Evolutionary conservation across 305 asterid species (phyloP).

Genomic region (Fraxinus velutina): DNA sequence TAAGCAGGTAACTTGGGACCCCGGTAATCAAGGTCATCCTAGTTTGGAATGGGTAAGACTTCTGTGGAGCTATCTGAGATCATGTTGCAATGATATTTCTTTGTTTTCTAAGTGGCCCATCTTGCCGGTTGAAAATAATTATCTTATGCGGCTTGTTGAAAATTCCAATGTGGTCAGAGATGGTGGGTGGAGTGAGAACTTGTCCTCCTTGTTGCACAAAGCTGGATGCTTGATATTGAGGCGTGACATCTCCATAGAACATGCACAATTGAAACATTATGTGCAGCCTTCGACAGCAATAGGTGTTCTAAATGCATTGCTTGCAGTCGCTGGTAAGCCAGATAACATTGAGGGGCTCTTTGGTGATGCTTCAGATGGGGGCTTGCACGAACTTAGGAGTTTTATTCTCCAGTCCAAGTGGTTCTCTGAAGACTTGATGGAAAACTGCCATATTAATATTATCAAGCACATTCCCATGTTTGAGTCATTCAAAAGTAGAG

Average conservation of each 20-base stretch:
- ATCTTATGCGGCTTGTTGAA: conserved; percentile 69
- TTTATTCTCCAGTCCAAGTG: conserved; percentile 93
- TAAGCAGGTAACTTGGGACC: conserved; percentile 76
- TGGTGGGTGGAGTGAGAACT: conserved; percentile 97
- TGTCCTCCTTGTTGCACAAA: conserved; percentile 62
- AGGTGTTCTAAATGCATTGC: conserved; percentile 74
- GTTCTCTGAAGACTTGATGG: conserved; percentile 66
- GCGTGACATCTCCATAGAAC: conserved; percentile 72
- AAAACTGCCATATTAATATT: conserved; percentile 48
- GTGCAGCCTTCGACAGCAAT: conserved; percentile 80
- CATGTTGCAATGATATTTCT: conserved; percentile 78
- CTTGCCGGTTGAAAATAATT: conserved; percentile 76
- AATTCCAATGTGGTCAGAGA: conserved; percentile 84
- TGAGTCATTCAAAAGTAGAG: conserved; percentile 82
- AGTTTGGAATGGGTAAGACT: conserved; percentile 74
- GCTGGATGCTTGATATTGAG: conserved; percentile 82
- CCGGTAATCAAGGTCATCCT: conserved; percentile 73
- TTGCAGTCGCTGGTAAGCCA: conserved; percentile 52
- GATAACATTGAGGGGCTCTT: conserved; percentile 64
- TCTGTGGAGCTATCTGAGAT: conserved; percentile 80
- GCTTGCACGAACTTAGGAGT: conserved; percentile 79
- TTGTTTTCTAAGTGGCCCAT: conserved; percentile 90
- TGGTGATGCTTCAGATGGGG: conserved; percentile 70
- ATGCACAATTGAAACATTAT: conserved; percentile 58
- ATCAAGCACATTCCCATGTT: conserved; percentile 89